Conservation (phyloP, 768 basidiomycete genomes). For the Hirschioporus abietinus region DNA sequence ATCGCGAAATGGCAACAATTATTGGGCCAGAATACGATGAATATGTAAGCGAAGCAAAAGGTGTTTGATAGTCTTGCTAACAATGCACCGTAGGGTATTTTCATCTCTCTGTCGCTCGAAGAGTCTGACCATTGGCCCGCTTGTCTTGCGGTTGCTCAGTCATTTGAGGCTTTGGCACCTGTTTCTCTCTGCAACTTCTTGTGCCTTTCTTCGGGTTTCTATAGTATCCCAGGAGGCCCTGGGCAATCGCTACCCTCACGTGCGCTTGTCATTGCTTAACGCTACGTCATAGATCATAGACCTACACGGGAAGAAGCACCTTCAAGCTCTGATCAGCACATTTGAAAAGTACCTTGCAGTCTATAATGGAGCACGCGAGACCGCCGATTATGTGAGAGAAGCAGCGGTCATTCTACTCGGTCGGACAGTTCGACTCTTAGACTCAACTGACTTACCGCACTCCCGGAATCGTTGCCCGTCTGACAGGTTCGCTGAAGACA, state of each 20-base stretch:
- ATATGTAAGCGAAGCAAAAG: too few relatives aligned
- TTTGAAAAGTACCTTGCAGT: slow-evolving; percentile 73
- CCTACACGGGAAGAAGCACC: slow-evolving; percentile 63
- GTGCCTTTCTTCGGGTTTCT: slow-evolving; percentile 78
- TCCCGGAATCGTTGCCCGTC: slow-evolving; percentile 72
- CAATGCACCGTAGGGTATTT: too few relatives aligned
- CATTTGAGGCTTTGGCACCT: slow-evolving; percentile 70
- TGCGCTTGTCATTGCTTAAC: slow-evolving; percentile 81
- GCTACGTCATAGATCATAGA: slow-evolving; percentile 83
- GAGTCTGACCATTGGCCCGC: too few relatives aligned
- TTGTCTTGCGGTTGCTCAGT: too few relatives aligned
- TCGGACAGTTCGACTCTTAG: slow-evolving; percentile 86
- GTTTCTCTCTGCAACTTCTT: slow-evolving; percentile 52
- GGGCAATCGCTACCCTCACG: slow-evolving; percentile 77
- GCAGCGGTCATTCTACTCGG: too few relatives aligned
- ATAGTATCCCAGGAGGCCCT: slow-evolving; percentile 80
- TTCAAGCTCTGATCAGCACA: slow-evolving; percentile 69
- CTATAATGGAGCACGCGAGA: slow-evolving; percentile 50
- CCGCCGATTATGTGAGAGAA: too few relatives aligned
- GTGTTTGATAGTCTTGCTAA: too few relatives aligned
- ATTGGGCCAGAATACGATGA: slow-evolving; percentile 89
- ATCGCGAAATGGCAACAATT: slow-evolving; percentile 87
- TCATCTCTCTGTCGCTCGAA: too few relatives aligned
- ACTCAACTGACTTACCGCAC: slow-evolving; percentile 72
- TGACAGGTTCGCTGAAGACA: slow-evolving; percentile 87